Evolutionary conservation across 1,284 basidiomycete species (phyloP), one percentile per base, ranked within the genome.

Genomic region (Boletus calvinii): DNA sequence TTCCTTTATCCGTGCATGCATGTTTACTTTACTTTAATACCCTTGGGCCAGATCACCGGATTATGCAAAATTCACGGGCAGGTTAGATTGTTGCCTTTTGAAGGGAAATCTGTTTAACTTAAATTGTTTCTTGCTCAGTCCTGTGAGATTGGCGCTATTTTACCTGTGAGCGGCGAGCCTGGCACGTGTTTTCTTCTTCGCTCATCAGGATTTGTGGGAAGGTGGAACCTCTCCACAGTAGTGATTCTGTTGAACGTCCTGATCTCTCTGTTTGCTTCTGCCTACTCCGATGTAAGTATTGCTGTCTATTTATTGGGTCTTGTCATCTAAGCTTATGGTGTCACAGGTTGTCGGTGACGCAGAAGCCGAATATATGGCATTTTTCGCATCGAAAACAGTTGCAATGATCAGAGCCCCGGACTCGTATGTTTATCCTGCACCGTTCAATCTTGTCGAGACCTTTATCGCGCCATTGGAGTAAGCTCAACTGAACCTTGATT

Each of bases 171-270:
- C 60, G 30, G n/a, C 12, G 10, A 51, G 29, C 30, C 11, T 24
- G 44, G 30, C 15, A 39, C 17, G 18, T 22, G 24, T 31, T 59
- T 20, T 50, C 32, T 49, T 24, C 35, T 29, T 30, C 15, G 13
- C 52, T 58, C 22, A 65, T 12, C 29, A 44, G 26, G 18, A 35
- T 20, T 47, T 47, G 18, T 48, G 48, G 55, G 44, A 56, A 88
- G 86, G 52, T 95, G 94, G 93, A 94, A 90, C 70, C 81, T 93
- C 42, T 78, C 87, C 38, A 89, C 92, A 1, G 85, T 85, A n/a
- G 80, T 98, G 52, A 85, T 98, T 57, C 79, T 98, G 49, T 80
- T 97, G 69, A 98, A 97, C 70, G 87, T 99, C 64, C 80, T 99
- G 61, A 94, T 99, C 61, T 98, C 96, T 11, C 74, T 98, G 62